Evolutionary conservation across 2,329 filamentous ascomycete genomes (phyloP).

Genomic region (Dichotomopilus funicola): DNA sequence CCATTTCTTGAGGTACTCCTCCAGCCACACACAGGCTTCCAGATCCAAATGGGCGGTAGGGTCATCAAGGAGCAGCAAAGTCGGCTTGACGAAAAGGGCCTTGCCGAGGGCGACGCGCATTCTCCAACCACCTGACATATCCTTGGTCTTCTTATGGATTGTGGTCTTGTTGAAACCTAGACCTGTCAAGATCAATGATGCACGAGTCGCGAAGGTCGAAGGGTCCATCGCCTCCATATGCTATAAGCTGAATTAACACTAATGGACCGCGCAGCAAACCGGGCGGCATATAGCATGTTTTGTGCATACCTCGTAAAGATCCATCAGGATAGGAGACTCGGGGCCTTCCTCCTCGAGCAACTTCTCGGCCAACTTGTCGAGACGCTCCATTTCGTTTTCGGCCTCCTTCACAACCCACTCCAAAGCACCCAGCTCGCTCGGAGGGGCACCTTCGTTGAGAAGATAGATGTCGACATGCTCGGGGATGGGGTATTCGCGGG

Average conservation of each 20-base stretch:
- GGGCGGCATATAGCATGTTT: not conserved
- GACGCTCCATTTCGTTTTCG: slow-evolving; percentile 81
- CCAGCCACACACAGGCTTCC: slow-evolving; percentile 98
- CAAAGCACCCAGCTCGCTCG: slow-evolving; percentile 79
- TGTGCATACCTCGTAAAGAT: slow-evolving; percentile 81
- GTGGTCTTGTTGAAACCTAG: slow-evolving; percentile 98
- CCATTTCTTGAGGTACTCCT: slow-evolving; percentile 99
- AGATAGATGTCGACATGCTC: slow-evolving; percentile 98
- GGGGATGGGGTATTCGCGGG: slow-evolving; percentile 91
- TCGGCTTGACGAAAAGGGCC: slow-evolving; percentile 97
- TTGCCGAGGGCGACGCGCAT: slow-evolving; percentile 98
- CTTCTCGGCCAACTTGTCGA: slow-evolving; percentile 84
- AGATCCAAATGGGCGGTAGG: slow-evolving; percentile 98
- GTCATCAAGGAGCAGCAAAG: slow-evolving; percentile 91
- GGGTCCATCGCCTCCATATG: slow-evolving; percentile 99
- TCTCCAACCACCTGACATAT: slow-evolving; percentile 99
- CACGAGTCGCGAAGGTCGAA: slow-evolving; percentile 90
- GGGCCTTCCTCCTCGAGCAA: slow-evolving; percentile 89
- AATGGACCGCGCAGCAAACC: no score
- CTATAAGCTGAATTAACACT: slow-evolving; percentile 37
- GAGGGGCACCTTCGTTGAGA: slow-evolving; percentile 91
- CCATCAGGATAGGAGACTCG: slow-evolving; percentile 82
- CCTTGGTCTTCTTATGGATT: slow-evolving; percentile 99
- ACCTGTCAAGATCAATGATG: slow-evolving; percentile 94
- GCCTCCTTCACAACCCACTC: slow-evolving; percentile 97